A percentile compares a stretch with the other conserved stretches of the same genome.
Evolutionary conservation across 331 rosid species (phyloP).

Genomic region (Acacia concinna): DNA sequence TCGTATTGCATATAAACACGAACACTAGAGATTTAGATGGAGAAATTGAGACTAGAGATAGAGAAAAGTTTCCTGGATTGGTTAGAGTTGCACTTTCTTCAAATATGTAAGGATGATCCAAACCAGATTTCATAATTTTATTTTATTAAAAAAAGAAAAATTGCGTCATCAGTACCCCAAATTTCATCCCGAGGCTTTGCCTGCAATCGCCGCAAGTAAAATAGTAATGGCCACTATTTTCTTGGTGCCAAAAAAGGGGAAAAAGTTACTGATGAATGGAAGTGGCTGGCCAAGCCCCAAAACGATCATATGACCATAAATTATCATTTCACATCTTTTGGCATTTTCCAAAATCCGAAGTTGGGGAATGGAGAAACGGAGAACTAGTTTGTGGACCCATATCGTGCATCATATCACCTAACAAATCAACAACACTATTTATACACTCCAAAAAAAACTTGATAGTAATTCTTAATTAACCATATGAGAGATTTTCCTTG

Average conservation of each 20-base stretch:
- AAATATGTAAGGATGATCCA: neutral
- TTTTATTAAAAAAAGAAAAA: neutral
- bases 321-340: neutral
- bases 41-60: neutral
- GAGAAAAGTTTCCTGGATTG: neutral
- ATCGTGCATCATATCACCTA: neutral
- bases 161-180: neutral
- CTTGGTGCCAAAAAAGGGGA: neutral
- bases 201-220: neutral
- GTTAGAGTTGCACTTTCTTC: neutral
- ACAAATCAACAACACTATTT: neutral
- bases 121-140: neutral
- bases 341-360: neutral
- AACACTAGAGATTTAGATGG: neutral
- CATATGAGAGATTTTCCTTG: neutral
- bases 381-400: neutral
- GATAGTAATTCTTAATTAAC: neutral
- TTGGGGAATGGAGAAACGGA: neutral
- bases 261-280: neutral
- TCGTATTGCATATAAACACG: neutral
- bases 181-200: neutral
- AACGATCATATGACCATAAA: neutral
- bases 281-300: neutral
- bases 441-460: neutral
- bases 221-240: neutral